Conservation (phyloP, 1,284 basidiomycete genomes). For the Fomitopsis betulina region DNA sequence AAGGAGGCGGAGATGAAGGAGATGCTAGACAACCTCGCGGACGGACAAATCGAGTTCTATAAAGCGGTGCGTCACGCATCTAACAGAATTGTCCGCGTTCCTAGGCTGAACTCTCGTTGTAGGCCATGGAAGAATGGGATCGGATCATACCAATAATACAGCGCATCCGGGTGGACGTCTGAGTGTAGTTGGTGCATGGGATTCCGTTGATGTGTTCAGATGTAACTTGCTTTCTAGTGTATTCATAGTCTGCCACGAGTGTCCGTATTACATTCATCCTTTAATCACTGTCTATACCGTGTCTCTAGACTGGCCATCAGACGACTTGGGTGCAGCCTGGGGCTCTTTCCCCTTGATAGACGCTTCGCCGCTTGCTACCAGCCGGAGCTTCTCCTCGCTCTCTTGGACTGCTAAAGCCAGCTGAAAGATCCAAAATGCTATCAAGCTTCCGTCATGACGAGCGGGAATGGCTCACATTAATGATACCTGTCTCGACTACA, state of each 20-base stretch:
- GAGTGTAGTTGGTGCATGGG: slow-evolving; percentile 24
- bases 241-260: slow-evolving; percentile 9
- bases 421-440: slow-evolving; percentile 30
- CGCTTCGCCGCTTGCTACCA: slow-evolving; percentile 15
- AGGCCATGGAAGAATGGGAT: slow-evolving; percentile 94
- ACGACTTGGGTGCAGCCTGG: neutral
- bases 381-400: slow-evolving; percentile 58
- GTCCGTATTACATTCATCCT: neutral
- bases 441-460: neutral
- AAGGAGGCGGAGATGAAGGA: slow-evolving; percentile 97
- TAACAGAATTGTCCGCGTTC: neutral
- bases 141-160: slow-evolving; percentile 83
- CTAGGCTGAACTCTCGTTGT: slow-evolving; percentile 1
- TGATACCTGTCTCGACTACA: slow-evolving; percentile 81
- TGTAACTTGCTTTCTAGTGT: slow-evolving; percentile 9
- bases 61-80: slow-evolving; percentile 55
- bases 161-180: slow-evolving; percentile 84
- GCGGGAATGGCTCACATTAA: slow-evolving; percentile 56
- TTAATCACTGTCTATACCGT: neutral
- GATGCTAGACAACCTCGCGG: slow-evolving; percentile 82
- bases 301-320: too few species aligned
- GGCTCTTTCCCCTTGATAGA: slow-evolving; percentile 28
- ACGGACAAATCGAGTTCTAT: slow-evolving; percentile 94
- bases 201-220: slow-evolving; percentile 7
- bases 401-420: slow-evolving; percentile 76